Base-by-base conservation (phyloP, 129 eudicot species). In the Flaveria brownii region DNA sequence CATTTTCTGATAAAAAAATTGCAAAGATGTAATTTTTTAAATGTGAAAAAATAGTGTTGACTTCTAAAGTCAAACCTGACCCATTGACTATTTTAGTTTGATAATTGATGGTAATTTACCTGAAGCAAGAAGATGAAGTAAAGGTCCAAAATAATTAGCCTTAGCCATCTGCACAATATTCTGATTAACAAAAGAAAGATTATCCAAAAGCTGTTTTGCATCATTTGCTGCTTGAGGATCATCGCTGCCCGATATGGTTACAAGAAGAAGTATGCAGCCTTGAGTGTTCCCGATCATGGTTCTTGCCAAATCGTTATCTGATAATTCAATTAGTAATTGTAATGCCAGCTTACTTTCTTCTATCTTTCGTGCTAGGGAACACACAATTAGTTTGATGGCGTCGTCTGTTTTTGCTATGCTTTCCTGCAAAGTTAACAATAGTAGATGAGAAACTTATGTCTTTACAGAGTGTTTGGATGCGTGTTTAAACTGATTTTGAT, bases 201-300 rank as follows among this genome's bases (percentile, higher is more conserved):
- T 78, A 30, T 86, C 82, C 72, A 86, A 73, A 54, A 86, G 83
- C 33, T 81, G 82, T 25, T 67, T 66, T 43, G 90, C 90, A 75
- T 86, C 78, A 71, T 23, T 20, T 25, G 87, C 87, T 70, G 84
- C 87, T 86, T 77, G 82, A 74, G 75, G 52, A 71, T 86, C 87
- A 57, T 86, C 87, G 36, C 86, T 71, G 47, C 80, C 76, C 6
- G 73, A 74, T 68, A 84, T 51, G 59, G 87, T 84, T 25, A 86
- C 87, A 52, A 86, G 87, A 66, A 86, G 85, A 73, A 86, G 90
- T 80, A 86, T 80, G 78, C 90, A 83, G 13, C 85, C 87, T 74
- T 86, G 90, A 39, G 68, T 84, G 14, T 65, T 66, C 42, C 85
- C 90, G 56, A 86, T 81, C 26, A 57, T 23, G 71, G 74, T 65